Evolutionary conservation across 208 protist genomes (phyloP), one percentile per base, ranked within the genome.

Genomic region (Jaenimonas drosophilae): DNA sequence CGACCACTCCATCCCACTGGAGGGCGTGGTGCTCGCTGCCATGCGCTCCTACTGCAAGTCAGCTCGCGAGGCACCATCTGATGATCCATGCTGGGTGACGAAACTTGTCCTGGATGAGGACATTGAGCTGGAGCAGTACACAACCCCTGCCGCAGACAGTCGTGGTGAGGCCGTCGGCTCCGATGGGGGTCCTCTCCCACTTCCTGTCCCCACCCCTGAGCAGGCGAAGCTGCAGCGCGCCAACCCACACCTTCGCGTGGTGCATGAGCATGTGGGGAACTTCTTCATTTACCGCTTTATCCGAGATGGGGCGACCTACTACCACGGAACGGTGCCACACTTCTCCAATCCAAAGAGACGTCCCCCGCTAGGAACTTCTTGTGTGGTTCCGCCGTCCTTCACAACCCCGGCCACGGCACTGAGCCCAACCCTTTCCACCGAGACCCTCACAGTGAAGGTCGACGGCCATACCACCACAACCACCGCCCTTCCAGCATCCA

Each of bases 271-370:
- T 32, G 60, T 75, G 1, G 76, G 81, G 14, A 76, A 69, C 49
- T 90, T 90, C 50, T 90, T 71, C 41, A 71, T 90, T 25, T 90
- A 84, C 51, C 44, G 57, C 5, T 90, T 90, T 50, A 64, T 76
- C 47, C 47, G 66, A n/a, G 72, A 90, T 25, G 81, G 81, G 17
- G 69, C 40, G 17, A 49, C 27, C 1, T 87, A 86, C 59, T 82
- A 87, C 47, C 76, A 86, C 65, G 81, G 81, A 45, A 90, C 76
- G 0, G 70, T 90, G 24, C 81, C 81, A 5, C 70, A 90, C 56
- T 90, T 90, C 55, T 72, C 76, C 0, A 90, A 90, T 32, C 81
- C 73, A 14, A n/a, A n/a, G n/a, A 54, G 34, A 25, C 17, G 14
- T 14, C 31, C 32, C 4, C 16, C 30, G 31, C 1, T 17, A 31